Evolutionary conservation across 345 rosid genomes (phyloP).

Genomic region (Populus ilicifolia): DNA sequence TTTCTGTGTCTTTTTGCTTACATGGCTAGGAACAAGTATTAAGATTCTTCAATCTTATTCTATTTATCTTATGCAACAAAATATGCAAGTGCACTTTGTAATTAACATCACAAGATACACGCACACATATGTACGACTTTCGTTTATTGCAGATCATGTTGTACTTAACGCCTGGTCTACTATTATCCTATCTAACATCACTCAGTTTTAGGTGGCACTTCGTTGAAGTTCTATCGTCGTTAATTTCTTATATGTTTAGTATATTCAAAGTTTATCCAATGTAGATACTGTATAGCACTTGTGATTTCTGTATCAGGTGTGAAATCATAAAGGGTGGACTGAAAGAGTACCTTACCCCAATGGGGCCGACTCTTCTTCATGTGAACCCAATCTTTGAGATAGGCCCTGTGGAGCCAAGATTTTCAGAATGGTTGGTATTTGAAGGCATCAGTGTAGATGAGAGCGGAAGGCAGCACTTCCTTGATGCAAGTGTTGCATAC

Average conservation of each 20-base stretch:
- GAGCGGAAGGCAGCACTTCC: slow-evolving; percentile 74
- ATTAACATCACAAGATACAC: too few species aligned
- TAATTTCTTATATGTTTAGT: too few species aligned
- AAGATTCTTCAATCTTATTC: too few species aligned
- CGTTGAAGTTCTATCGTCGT: too few species aligned
- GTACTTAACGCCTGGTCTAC: too few species aligned
- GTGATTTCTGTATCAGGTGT: slow-evolving; percentile 41
- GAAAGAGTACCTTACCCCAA: slow-evolving; percentile 91
- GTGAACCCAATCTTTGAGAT: slow-evolving; percentile 91
- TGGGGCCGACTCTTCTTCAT: slow-evolving; percentile 88
- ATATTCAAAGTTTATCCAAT: neutral
- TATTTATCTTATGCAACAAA: too few species aligned
- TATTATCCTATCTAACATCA: too few species aligned
- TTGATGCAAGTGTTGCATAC: slow-evolving; percentile 83
- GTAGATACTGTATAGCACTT: neutral
- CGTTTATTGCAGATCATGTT: too few species aligned
- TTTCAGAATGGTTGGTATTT: slow-evolving; percentile 91
- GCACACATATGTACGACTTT: too few species aligned
- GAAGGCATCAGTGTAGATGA: slow-evolving; percentile 93
- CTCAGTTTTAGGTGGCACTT: too few species aligned
- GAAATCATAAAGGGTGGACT: slow-evolving; percentile 79
- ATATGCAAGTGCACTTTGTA: too few species aligned
- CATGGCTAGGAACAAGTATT: neutral
- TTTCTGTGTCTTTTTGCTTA: neutral
- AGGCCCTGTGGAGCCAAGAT: slow-evolving; percentile 90